A percentile compares a stretch with the other conserved stretches of the same genome.
Evolutionary conservation across 495 filamentous ascomycete species (phyloP).

Genomic region (Podospora fimiseda): DNA sequence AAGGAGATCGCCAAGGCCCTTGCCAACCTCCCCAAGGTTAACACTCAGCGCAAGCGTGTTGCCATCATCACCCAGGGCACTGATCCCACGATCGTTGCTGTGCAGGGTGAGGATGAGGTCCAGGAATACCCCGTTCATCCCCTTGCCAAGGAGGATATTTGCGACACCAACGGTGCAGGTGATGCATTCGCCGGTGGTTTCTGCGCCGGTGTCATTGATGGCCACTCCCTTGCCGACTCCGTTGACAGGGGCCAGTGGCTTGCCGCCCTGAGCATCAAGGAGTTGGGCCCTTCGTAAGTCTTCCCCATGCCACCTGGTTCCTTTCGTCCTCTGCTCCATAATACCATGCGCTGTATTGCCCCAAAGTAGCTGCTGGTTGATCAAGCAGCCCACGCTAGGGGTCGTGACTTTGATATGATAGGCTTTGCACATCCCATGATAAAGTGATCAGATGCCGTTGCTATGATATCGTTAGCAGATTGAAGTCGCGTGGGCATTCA

Average conservation of each 20-base stretch:
- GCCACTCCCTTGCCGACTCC: slow-evolving; percentile 64
- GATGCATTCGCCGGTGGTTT: slow-evolving; percentile 97
- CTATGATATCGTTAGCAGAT: too few relatives aligned
- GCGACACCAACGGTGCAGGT: slow-evolving; percentile 94
- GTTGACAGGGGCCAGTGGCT: slow-evolving; percentile 95
- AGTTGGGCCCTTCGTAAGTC: slow-evolving; percentile 90
- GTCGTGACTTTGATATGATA: too few relatives aligned
- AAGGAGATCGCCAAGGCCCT: slow-evolving; percentile 81
- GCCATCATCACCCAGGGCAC: slow-evolving; percentile 95
- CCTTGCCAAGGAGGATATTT: slow-evolving; percentile 68
- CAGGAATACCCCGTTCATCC: slow-evolving; percentile 73
- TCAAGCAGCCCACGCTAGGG: too few relatives aligned
- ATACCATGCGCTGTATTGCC: not conserved
- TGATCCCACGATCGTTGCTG: slow-evolving; percentile 74
- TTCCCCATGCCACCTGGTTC: slow-evolving; percentile 7
- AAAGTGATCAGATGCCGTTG: not conserved
- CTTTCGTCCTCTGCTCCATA: not conserved
- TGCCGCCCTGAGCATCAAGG: slow-evolving; percentile 82
- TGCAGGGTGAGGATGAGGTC: slow-evolving; percentile 61
- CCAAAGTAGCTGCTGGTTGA: not conserved
- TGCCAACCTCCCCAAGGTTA: slow-evolving; percentile 84
- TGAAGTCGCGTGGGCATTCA: not conserved
- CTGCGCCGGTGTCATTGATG: slow-evolving; percentile 77
- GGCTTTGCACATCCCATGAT: too few relatives aligned
- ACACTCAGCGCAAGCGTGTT: slow-evolving; percentile 66